phyloP scores from a whole-genome alignment of 2,329 filamentous ascomycete species.

The Alternaria conjuncta region DNA sequence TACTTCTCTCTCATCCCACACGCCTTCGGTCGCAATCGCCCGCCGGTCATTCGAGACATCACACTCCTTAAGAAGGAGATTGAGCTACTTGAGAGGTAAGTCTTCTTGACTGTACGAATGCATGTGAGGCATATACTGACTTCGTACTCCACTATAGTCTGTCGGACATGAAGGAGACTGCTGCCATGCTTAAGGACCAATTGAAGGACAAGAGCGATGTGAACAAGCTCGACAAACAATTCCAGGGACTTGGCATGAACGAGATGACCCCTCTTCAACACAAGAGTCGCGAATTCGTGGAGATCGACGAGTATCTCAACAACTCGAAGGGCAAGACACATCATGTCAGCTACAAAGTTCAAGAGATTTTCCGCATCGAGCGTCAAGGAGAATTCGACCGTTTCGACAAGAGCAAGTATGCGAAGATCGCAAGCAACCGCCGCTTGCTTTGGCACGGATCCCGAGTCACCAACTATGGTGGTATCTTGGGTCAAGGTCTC shows the following conservation, averaged over 20 bases:
- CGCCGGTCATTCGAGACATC: constrained; percentile 68
- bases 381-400: constrained; percentile 74
- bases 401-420: constrained; percentile 65
- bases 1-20: constrained; percentile 88
- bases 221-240: constrained; percentile 75
- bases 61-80: constrained; percentile 74
- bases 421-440: constrained; percentile 66
- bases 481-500: constrained; percentile 85
- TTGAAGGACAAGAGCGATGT: constrained; percentile 58
- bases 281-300: constrained; percentile 66
- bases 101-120: background rate
- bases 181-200: constrained; percentile 74
- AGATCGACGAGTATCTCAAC: constrained; percentile 71
- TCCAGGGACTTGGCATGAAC: constrained; percentile 70
- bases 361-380: constrained; percentile 84
- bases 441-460: constrained; percentile 89
- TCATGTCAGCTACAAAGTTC: constrained; percentile 63
- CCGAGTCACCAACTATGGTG: constrained; percentile 81
- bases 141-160: constrained; percentile 53
- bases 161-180: constrained; percentile 83
- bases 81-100: constrained; percentile 71
- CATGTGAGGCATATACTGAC: background rate
- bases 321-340: constrained; percentile 74
- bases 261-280: constrained; percentile 76
- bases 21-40: constrained; percentile 74